Evolutionary conservation across 2,329 filamentous ascomycete species (phyloP).

Genomic region (Exutisphaerella laricina): DNA sequence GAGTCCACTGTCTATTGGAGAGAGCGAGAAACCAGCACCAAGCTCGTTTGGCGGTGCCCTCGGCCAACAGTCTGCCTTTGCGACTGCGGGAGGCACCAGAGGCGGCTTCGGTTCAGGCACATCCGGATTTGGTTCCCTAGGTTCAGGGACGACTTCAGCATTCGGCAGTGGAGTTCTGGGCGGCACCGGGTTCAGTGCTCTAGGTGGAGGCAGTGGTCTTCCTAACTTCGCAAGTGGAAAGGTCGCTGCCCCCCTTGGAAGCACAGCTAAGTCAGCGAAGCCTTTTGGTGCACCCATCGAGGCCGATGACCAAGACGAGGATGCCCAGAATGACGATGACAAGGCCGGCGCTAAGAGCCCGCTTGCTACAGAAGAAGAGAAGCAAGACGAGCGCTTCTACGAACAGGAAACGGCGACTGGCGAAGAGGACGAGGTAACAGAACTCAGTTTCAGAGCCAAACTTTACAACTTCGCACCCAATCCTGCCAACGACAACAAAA

Average conservation of each 20-base stretch:
- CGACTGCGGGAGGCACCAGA: conserved; percentile 17
- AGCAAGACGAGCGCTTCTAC: conserved; percentile 54
- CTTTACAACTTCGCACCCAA: conserved; percentile 72
- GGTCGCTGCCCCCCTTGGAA: conserved; percentile 42
- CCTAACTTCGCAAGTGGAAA: conserved; percentile 59
- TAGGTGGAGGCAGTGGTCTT: conserved; percentile 43
- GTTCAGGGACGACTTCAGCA: conserved; percentile 21
- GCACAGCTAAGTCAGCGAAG: conserved; percentile 53
- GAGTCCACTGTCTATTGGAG: conserved; percentile 34
- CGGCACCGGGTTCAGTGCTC: conserved; percentile 35
- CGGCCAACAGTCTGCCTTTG: conserved; percentile 31
- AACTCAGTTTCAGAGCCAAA: conserved; percentile 73
- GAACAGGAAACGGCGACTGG: conserved; percentile 75
- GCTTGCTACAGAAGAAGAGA: conserved; percentile 52
- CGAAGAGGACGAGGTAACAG: conserved; percentile 73
- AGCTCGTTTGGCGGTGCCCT: conserved; percentile 37
- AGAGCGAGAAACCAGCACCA: conserved; percentile 18
- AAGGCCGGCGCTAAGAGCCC: conserved; percentile 38
- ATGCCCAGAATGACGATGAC: conserved; percentile 43
- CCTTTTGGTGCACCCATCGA: conserved; percentile 70
- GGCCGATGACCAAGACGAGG: conserved; percentile 49
- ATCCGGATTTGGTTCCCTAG: conserved; percentile 32
- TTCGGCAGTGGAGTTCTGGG: conserved; percentile 21
- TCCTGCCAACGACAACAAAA: conserved; percentile 39
- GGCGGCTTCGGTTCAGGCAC: conserved; percentile 31